These are phyloP conservation scores for Lumnitzera littorea DNA, from an alignment of 345 rosid genomes.

Conservation along the genomic window DNA sequence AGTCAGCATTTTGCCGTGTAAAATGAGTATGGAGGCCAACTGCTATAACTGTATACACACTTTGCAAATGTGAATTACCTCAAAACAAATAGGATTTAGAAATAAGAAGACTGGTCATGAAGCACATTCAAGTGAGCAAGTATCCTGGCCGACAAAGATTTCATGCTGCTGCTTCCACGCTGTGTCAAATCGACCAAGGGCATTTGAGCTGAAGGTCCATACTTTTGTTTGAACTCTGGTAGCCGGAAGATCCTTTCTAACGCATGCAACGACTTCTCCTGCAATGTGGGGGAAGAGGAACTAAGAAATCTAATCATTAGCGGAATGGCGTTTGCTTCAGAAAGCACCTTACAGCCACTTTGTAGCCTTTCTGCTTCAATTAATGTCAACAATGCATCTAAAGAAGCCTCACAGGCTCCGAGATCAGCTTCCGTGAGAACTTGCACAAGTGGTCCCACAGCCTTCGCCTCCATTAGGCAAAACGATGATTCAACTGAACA, in stretches of 20 bases:
- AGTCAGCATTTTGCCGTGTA: too few relatives aligned
- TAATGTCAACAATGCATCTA: constrained; percentile 55
- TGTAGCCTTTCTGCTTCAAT: constrained; percentile 46
- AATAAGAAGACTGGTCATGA: constrained; percentile 59
- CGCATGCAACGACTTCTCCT: constrained; percentile 49
- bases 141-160: constrained; percentile 52
- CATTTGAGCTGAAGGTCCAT: constrained; percentile 51
- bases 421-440: constrained; percentile 42
- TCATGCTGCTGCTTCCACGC: constrained; percentile 48
- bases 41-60: too few relatives aligned
- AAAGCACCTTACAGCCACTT: constrained; percentile 51
- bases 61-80: too few relatives aligned
- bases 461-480: constrained; percentile 61
- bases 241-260: constrained; percentile 54
- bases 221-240: constrained; percentile 48
- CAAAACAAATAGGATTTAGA: constrained; percentile 13
- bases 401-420: constrained; percentile 42
- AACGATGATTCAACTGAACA: constrained; percentile 52
- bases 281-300: constrained; percentile 39
- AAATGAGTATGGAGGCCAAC: too few relatives aligned
- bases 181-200: constrained; percentile 59
- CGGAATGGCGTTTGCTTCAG: constrained; percentile 41
- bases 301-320: constrained; percentile 38
- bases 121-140: constrained; percentile 65
- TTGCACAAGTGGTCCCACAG: constrained; percentile 41